Evolutionary conservation across 1,139 yeast species (phyloP).

Genomic region (Candida tropicalis): DNA sequence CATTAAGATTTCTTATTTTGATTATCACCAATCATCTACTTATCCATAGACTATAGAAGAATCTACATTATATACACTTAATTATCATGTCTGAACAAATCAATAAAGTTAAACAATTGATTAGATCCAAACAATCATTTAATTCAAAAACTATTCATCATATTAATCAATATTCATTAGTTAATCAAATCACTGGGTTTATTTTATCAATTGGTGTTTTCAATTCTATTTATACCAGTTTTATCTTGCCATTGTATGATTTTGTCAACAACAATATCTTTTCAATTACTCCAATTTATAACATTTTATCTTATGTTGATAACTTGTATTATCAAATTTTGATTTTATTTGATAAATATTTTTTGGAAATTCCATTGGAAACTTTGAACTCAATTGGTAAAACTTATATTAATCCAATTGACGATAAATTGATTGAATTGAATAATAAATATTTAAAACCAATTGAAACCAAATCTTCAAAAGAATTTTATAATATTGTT

Average conservation of each 20-base stretch:
- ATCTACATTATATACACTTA: not conserved
- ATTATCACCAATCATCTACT: not conserved
- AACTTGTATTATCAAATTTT: conserved; percentile 10
- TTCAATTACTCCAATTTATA: conserved; percentile 26
- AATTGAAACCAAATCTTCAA: conserved; percentile 14
- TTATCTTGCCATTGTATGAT: conserved; percentile 18
- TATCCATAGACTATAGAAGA: not conserved
- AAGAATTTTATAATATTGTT: conserved; percentile 28
- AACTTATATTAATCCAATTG: conserved; percentile 14
- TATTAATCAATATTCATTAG: conserved; percentile 34
- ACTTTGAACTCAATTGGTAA: conserved; percentile 11
- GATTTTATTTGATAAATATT: conserved; percentile 15
- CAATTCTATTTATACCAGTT: conserved; percentile 25
- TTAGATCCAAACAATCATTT: conserved; percentile 19
- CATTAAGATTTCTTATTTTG: too few relatives aligned
- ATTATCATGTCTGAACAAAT: conserved; percentile 17
- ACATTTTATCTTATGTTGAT: conserved; percentile 31
- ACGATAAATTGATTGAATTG: conserved; percentile 14
- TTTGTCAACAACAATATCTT: conserved; percentile 26
- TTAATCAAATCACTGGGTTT: conserved; percentile 25
- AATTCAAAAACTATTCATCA: conserved; percentile 40
- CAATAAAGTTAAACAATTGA: conserved; percentile 13
- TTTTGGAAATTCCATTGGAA: conserved; percentile 12
- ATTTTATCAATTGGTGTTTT: conserved; percentile 31
- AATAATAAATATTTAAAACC: conserved; percentile 16